Evolutionary conservation across 192 early-diverging fungal genomes (phyloP).

Genomic region (Neocallimastix lanati): DNA sequence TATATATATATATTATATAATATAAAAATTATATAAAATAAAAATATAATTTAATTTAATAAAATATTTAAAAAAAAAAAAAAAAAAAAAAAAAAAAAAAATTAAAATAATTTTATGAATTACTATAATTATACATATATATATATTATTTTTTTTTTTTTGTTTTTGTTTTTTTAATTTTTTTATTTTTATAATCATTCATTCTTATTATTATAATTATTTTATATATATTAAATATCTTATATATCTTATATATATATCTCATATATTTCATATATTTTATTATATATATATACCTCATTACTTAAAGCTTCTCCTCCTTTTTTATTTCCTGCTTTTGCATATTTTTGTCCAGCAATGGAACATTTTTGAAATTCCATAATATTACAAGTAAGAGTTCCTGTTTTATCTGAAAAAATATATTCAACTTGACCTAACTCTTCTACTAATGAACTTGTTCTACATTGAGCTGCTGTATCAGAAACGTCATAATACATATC

Average conservation of each 20-base stretch:
- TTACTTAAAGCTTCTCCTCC: slow-evolving; percentile 35
- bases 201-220: not conserved
- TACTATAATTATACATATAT: no score
- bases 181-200: no score
- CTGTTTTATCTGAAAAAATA: slow-evolving; percentile 4
- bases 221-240: not conserved
- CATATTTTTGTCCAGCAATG: slow-evolving; percentile 4
- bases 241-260: slow-evolving; percentile 21
- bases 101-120: no score
- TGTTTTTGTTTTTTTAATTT: no score
- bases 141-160: no score
- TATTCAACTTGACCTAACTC: slow-evolving; percentile 2
- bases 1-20: no score
- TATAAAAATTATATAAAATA: no score
- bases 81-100: no score
- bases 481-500: slow-evolving; percentile 92
- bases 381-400: not conserved
- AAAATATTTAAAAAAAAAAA: no score
- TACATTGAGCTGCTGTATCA: slow-evolving; percentile 79
- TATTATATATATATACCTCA: slow-evolving; percentile 24
- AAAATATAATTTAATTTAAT: no score
- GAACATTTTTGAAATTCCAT: slow-evolving; percentile 9
- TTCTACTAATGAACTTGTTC: slow-evolving; percentile 48
- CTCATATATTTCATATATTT: slow-evolving; percentile 10
- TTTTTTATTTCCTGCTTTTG: slow-evolving; percentile 13